Evolutionary conservation across 495 filamentous ascomycete genomes (phyloP), one percentile per base, ranked within the genome.

Genomic region (Trichocladium antarcticum): DNA sequence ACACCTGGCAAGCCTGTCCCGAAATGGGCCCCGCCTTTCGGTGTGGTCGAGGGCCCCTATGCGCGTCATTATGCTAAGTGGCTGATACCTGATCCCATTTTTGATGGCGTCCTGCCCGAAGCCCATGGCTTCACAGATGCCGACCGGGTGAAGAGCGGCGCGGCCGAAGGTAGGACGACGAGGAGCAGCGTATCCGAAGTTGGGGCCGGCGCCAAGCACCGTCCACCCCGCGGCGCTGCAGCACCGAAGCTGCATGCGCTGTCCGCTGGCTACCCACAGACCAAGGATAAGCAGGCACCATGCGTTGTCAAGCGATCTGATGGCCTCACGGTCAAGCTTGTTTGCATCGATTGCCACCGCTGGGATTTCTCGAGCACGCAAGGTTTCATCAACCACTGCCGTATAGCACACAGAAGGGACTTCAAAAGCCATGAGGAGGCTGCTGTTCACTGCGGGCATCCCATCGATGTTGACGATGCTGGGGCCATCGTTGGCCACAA

Each of bases 351-450:
- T 60, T 98, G 92, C 59, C 77, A 85, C 36, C 73, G 87, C 47
- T 83, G 83, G 67, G 84, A 96, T 61, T 97, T 96, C 63, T 88
- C 84, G 37, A 95, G 88, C 64, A 87, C 87, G 1, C 92, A 98
- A 64, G 92, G 92, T 2, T 97, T 98, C 60, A 90, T 98, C 69
- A 98, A 98, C 56, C 92, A 98, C 58, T 96, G 89, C 58, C 88
- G 92, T 36, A 96, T 98, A 48, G 87, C 89, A 8, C 92, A 98
- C 66, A 82, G 80, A 50, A 77, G 87, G 42, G 87, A 89, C 44
- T 96, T 86, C 69, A 83, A 87, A 58, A 96, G 87, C 57, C 92
- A 98, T 57, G 89, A 96, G 59, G 87, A 86, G 45, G 92, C 92
- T 36, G 92, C 92, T n/a, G 72, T 87, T 29, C 85, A 83, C 19